phyloP scores from a whole-genome alignment of 352 stramenopile species.

The Blastocystis sp. region DNA sequence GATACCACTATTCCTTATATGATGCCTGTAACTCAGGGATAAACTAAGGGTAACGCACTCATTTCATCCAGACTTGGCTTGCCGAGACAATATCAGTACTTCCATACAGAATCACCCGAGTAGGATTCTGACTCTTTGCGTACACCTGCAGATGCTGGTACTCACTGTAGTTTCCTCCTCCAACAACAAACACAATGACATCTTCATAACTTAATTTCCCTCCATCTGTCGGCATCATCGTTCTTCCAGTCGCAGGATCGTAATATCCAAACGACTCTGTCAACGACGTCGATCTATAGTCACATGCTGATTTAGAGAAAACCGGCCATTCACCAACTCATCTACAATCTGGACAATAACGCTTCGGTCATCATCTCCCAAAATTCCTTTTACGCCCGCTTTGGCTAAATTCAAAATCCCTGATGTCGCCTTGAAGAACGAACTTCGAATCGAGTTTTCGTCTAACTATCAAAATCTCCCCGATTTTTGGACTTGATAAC shows the following conservation, averaged over 20 bases:
- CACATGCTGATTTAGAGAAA: background rate
- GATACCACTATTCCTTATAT: background rate
- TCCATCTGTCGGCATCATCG: slow-evolving; percentile 33
- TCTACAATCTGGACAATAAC: slow-evolving; percentile 54
- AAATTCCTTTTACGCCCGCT: slow-evolving; percentile 50
- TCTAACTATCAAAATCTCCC: background rate
- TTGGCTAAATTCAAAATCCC: slow-evolving; percentile 48
- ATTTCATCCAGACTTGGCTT: slow-evolving; percentile 6
- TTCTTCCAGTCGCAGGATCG: slow-evolving; percentile 47
- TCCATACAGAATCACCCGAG: slow-evolving; percentile 40
- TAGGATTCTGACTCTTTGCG: slow-evolving; percentile 38
- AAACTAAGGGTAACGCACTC: slow-evolving; percentile 4
- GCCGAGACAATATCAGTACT: slow-evolving; percentile 50
- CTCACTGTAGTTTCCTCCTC: slow-evolving; percentile 77
- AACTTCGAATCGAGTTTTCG: slow-evolving; percentile 44
- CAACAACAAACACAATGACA: slow-evolving; percentile 78
- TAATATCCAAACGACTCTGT: slow-evolving; percentile 57
- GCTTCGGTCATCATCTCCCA: slow-evolving; percentile 45
- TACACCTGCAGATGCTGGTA: slow-evolving; percentile 77
- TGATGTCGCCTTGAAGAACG: slow-evolving; percentile 20
- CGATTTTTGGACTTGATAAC: background rate
- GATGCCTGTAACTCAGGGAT: slow-evolving; percentile 33
- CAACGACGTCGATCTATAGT: slow-evolving; percentile 1
- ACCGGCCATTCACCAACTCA: slow-evolving; percentile 34
- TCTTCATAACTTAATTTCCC: slow-evolving; percentile 65